A percentile compares a stretch with the other conserved stretches of the same genome.
These are phyloP conservation scores for Pichia sp. DNA, from an alignment of 1,139 yeast genomes.

Conservation along the genomic window DNA sequence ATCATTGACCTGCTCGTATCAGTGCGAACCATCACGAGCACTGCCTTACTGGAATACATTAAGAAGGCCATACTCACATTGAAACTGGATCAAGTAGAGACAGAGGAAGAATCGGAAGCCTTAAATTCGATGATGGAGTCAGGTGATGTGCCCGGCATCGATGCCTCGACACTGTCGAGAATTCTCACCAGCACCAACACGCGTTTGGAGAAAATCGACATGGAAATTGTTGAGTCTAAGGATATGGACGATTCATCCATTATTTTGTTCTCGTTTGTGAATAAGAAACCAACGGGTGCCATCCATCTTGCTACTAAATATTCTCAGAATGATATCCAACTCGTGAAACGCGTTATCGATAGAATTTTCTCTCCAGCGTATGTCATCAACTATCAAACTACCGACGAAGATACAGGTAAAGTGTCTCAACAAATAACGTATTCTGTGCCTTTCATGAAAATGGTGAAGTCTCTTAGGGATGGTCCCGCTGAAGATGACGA, in stretches of 20 bases:
- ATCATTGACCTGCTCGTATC: slow-evolving; percentile 40
- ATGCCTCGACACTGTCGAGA: background rate
- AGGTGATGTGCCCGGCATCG: slow-evolving; percentile 8
- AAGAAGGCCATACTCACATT: slow-evolving; percentile 7
- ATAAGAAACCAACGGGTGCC: slow-evolving; percentile 35
- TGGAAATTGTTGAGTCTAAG: slow-evolving; percentile 36
- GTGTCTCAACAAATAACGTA: slow-evolving; percentile 18
- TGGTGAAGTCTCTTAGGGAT: slow-evolving; percentile 9
- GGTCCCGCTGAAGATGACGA: slow-evolving; percentile 4
- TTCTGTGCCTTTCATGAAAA: slow-evolving; percentile 11
- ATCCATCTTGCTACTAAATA: slow-evolving; percentile 37
- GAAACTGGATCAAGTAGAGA: too few relatives aligned
- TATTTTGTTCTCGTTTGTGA: slow-evolving; percentile 35
- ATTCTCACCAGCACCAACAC: slow-evolving; percentile 19
- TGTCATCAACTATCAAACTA: slow-evolving; percentile 2
- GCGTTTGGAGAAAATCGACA: slow-evolving; percentile 35
- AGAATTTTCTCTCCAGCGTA: slow-evolving; percentile 25
- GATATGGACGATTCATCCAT: slow-evolving; percentile 30
- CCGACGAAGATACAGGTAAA: slow-evolving; percentile 30
- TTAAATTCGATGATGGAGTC: background rate
- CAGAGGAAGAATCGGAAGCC: background rate
- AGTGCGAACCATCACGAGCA: slow-evolving; percentile 21
- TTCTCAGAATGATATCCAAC: slow-evolving; percentile 41
- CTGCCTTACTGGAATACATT: slow-evolving; percentile 15
- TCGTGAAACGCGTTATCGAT: slow-evolving; percentile 44